phyloP scores from a whole-genome alignment of 2,329 filamentous ascomycete genomes.

The Curvularia sp. region DNA sequence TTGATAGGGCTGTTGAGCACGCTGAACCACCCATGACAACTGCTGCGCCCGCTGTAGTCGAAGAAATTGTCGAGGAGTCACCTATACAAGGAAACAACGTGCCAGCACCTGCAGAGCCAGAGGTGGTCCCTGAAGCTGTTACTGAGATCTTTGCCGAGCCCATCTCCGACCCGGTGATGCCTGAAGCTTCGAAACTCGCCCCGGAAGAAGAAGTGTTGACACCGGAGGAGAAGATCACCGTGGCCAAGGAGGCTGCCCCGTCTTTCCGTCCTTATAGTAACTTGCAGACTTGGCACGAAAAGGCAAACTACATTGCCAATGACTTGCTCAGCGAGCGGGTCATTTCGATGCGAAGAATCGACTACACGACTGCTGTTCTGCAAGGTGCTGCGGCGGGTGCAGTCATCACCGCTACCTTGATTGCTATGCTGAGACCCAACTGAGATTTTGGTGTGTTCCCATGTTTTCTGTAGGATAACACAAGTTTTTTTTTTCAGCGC shows the following conservation, averaged over 20 bases:
- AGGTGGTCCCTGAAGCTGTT: conserved; percentile 8
- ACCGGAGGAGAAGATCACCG: conserved; percentile 26
- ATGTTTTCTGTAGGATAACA: neutral
- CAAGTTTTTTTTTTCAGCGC: neutral
- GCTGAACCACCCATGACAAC: conserved; percentile 1
- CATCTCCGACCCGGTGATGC: conserved; percentile 8
- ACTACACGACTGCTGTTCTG: conserved; percentile 56
- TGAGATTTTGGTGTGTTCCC: conserved; percentile 12
- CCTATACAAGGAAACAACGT: conserved; percentile 15
- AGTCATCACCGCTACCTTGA: conserved; percentile 41
- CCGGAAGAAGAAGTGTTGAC: conserved; percentile 18
- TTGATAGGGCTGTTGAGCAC: conserved; percentile 30
- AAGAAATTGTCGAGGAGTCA: conserved; percentile 18
- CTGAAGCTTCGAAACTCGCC: conserved; percentile 11
- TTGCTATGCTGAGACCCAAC: conserved; percentile 34
- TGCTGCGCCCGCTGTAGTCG: conserved; percentile 10
- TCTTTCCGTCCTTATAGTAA: conserved; percentile 16
- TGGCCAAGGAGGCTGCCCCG: conserved; percentile 23
- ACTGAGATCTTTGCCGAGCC: conserved; percentile 12
- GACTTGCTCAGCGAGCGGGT: conserved; percentile 55
- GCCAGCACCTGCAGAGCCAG: conserved; percentile 7
- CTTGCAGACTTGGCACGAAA: conserved; percentile 33
- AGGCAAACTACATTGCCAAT: conserved; percentile 29
- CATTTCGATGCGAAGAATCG: conserved; percentile 55
- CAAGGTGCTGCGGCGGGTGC: conserved; percentile 55